Evolutionary conservation across 495 filamentous ascomycete species (phyloP).

Genomic region (Jackrogersella multiformis): DNA sequence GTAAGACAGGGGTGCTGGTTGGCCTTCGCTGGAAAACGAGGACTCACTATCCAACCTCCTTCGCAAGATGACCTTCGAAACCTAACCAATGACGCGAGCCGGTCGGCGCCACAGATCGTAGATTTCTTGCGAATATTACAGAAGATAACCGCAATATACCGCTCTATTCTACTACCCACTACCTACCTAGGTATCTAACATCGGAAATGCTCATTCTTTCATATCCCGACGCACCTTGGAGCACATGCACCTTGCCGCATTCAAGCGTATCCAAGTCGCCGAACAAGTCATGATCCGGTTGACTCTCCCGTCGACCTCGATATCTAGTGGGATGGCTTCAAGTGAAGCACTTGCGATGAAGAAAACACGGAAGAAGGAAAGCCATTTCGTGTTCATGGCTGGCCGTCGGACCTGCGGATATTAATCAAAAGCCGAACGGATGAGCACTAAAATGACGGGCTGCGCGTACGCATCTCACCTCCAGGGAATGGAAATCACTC

Average conservation of each 20-base stretch:
- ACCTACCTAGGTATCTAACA: too few relatives aligned
- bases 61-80: slow-evolving; percentile 28
- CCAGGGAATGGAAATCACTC: slow-evolving; percentile 13
- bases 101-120: slow-evolving; percentile 32
- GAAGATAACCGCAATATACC: slow-evolving; percentile 21
- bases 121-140: slow-evolving; percentile 11
- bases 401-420: slow-evolving; percentile 12
- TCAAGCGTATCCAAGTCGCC: slow-evolving; percentile 21
- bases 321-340: background rate
- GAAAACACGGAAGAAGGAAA: background rate
- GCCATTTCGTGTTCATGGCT: slow-evolving; percentile 10
- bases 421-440: slow-evolving; percentile 27
- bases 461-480: background rate
- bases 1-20: slow-evolving; percentile 28
- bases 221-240: slow-evolving; percentile 32
- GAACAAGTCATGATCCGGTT: slow-evolving; percentile 22
- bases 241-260: slow-evolving; percentile 35
- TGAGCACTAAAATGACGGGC: background rate
- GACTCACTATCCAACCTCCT: slow-evolving; percentile 15
- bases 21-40: slow-evolving; percentile 15
- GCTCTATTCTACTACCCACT: slow-evolving; percentile 13
- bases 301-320: background rate
- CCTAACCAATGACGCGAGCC: slow-evolving; percentile 28
- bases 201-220: slow-evolving; percentile 17
- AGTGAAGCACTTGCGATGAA: background rate